Conservation (phyloP, 78 protist species). For the Cavenderia fasciculata region DNA sequence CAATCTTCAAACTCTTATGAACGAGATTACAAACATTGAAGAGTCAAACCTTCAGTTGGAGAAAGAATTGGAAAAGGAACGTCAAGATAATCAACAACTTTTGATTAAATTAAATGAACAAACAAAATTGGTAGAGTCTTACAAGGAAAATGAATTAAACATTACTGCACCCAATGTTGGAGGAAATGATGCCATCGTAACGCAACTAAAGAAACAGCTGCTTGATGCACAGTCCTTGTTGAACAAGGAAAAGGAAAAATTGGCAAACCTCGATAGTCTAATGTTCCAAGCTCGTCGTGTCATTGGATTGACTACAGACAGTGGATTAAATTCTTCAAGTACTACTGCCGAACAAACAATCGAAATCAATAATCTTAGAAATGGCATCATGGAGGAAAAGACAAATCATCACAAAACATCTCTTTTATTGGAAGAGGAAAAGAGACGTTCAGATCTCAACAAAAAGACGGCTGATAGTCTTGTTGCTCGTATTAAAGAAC, state of each 20-base stretch:
- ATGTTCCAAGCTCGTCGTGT: conserved; percentile 54
- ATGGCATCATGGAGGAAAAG: conserved; percentile 8
- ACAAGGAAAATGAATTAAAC: not conserved
- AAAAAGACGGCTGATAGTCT: conserved; percentile 67
- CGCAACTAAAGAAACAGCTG: conserved; percentile 38
- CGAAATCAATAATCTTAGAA: conserved; percentile 32
- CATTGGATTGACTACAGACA: conserved; percentile 32
- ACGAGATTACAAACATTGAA: conserved; percentile 64
- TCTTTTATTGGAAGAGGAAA: conserved; percentile 41
- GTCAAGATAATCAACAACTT: not conserved
- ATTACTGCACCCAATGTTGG: not conserved
- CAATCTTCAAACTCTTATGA: conserved; percentile 61
- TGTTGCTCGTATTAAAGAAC: conserved; percentile 66
- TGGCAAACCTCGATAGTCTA: conserved; percentile 16
- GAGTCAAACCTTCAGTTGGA: conserved; percentile 36
- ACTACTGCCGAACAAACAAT: conserved; percentile 40
- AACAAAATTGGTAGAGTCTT: conserved; percentile 12
- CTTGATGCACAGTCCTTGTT: conserved; percentile 27
- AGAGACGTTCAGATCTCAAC: conserved; percentile 50
- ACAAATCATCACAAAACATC: conserved; percentile 37
- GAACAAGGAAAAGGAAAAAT: conserved; percentile 47
- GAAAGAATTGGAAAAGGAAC: conserved; percentile 66
- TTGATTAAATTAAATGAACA: not conserved
- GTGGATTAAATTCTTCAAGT: too few relatives aligned
- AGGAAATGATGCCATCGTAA: not conserved